Conservation (phyloP, 306 rosid species). For the Ammopiptanthus mongolicus region DNA sequence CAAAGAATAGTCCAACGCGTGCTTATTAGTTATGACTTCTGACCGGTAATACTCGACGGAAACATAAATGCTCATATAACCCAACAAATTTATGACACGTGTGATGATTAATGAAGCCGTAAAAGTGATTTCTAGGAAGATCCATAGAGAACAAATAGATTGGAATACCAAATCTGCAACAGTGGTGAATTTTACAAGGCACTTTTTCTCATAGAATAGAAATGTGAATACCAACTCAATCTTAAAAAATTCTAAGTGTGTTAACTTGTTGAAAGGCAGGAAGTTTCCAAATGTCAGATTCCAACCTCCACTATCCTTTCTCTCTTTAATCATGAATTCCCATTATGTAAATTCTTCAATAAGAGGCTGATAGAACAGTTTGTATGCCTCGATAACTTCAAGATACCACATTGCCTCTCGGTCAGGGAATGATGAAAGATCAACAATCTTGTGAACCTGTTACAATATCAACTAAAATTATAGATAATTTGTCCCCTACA, state of each 20-base stretch:
- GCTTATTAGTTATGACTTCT: too few species aligned
- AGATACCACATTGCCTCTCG: slow-evolving; percentile 95
- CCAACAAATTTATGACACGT: background rate
- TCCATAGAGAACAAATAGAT: background rate
- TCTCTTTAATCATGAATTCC: background rate
- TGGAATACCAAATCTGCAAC: background rate
- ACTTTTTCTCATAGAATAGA: background rate
- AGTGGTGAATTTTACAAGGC: background rate
- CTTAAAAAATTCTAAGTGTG: background rate
- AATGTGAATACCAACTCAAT: background rate
- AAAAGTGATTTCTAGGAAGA: background rate
- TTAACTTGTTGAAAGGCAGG: background rate
- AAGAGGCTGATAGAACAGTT: slow-evolving; percentile 67
- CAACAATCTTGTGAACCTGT: slow-evolving; percentile 92
- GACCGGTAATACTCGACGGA: background rate
- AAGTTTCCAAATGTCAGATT: slow-evolving; percentile 5
- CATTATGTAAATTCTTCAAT: slow-evolving; percentile 44
- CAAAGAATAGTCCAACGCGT: too few species aligned
- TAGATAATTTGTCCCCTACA: background rate
- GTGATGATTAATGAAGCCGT: background rate
- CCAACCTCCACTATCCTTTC: background rate
- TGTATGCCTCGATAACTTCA: slow-evolving; percentile 83
- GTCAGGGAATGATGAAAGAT: slow-evolving; percentile 65
- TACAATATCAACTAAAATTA: background rate
- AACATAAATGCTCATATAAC: background rate